These are phyloP conservation scores for Fusarium phyllophilum DNA, from an alignment of 2,329 filamentous ascomycete genomes.

Conservation along the genomic window DNA sequence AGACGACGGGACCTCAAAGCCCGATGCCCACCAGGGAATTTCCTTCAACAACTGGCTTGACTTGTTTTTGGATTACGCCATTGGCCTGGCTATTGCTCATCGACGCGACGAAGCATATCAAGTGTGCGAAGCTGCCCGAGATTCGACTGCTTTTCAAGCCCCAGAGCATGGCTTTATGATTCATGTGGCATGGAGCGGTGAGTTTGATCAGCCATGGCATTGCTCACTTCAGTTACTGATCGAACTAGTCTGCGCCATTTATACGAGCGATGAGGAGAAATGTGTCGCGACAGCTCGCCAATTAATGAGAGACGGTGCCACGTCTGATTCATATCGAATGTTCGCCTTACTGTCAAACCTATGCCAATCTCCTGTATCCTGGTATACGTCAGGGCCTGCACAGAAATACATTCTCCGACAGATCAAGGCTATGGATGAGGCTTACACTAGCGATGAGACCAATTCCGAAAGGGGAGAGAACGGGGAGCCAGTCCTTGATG, in stretches of 20 bases:
- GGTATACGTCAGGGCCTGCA: conserved; percentile 82
- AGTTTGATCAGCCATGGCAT: conserved; percentile 42
- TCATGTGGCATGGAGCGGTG: conserved; percentile 80
- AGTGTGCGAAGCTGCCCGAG: conserved; percentile 79
- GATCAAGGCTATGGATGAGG: conserved; percentile 87
- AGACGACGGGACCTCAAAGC: conserved; percentile 46
- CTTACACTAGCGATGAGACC: conserved; percentile 49
- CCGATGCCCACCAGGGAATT: conserved; percentile 75
- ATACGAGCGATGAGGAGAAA: conserved; percentile 81
- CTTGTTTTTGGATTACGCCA: conserved; percentile 87
- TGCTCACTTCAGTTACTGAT: conserved; percentile 14
- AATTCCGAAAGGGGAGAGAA: neutral
- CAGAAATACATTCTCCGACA: conserved; percentile 94
- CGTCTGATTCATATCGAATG: conserved; percentile 85
- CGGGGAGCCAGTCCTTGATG: conserved; percentile 65
- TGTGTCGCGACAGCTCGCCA: conserved; percentile 79
- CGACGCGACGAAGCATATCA: conserved; percentile 80
- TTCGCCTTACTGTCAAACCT: conserved; percentile 82
- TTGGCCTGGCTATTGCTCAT: conserved; percentile 75
- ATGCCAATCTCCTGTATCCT: conserved; percentile 75
- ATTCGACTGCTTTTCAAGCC: conserved; percentile 85
- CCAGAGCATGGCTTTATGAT: conserved; percentile 76
- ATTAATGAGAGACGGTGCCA: conserved; percentile 85
- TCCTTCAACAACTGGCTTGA: conserved; percentile 88
- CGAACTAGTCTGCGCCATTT: conserved; percentile 78